Evolutionary conservation across 257 asterid species (phyloP), one percentile per base, ranked within the genome.

Genomic region (Paraleonurus japonicus): DNA sequence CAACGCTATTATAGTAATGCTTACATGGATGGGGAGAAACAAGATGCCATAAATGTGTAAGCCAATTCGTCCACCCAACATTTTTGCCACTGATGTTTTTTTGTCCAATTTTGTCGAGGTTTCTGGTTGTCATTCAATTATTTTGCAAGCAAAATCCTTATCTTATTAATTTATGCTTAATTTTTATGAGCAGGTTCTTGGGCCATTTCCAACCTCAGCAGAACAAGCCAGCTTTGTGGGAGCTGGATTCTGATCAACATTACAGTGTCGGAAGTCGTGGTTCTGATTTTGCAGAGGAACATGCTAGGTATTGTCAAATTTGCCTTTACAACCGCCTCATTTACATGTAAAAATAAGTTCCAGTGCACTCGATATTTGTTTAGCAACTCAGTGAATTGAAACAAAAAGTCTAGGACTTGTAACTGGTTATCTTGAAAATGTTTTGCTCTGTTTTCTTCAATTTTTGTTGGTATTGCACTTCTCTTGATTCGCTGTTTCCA

Each of bases 151-250:
- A 27, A 10, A 50, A 57, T 39, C 30, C 47, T 17, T 55, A 28
- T 10, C 35, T 19, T 19, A 28, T 66, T 61, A 19, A n/a, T n/a
- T 20, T 45, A 45, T 47, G 37, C 61, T 58, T 61, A 76, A 51
- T 68, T 73, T 22, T 72, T 72, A 4, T 72, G 78, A 71, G 55
- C 86, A 95, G 99, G 78, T 92, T 95, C 80, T 80, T 95, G 89
- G 99, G 99, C 11, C 92, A 95, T 76, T 92, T 95, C 81, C 96
- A 85, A 77, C 96, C 99, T 45, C 96, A 85, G 60, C 95, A 74
- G 23, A 93, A 90, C 74, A 89, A 87, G 73, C 90, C 99, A 26
- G 90, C 95, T 70, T 81, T 95, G 7, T 92, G 98, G 99, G 96
- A 95, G 79, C 80, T 87, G 66, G 92, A 85, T 79, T 88, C 98